Conservation (phyloP, 139 green algal genomes). For the Tetradesmus lagerheimii region DNA sequence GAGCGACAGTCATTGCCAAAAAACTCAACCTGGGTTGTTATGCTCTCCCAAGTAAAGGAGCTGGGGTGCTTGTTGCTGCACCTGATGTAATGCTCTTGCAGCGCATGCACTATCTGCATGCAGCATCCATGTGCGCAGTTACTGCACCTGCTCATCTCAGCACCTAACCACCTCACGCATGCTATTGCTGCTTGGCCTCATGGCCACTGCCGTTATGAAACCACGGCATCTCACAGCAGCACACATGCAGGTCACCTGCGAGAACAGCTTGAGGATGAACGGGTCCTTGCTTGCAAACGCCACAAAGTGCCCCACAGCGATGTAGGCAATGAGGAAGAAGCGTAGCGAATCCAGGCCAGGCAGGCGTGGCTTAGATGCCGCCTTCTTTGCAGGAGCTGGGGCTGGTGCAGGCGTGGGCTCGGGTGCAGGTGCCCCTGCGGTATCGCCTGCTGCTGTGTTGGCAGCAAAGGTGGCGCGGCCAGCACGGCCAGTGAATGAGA, state of each 20-base stretch:
- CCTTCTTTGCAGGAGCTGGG: slow-evolving; percentile 2
- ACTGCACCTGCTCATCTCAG: too few relatives aligned
- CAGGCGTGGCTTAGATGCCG: slow-evolving; percentile 39
- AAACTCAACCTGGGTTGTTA: too few relatives aligned
- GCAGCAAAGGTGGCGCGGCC: background rate
- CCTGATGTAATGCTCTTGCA: too few relatives aligned
- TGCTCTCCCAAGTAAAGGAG: too few relatives aligned
- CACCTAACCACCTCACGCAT: too few relatives aligned
- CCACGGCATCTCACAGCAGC: background rate
- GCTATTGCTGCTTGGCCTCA: too few relatives aligned
- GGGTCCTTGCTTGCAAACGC: slow-evolving; percentile 40
- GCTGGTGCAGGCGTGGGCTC: background rate
- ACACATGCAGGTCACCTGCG: background rate
- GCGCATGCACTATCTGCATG: too few relatives aligned
- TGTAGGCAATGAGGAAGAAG: slow-evolving; percentile 53
- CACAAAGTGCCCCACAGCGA: slow-evolving; percentile 47
- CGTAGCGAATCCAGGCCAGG: slow-evolving; percentile 43
- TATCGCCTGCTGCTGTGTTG: background rate
- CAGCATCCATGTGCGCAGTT: too few relatives aligned
- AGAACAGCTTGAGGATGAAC: slow-evolving; percentile 46
- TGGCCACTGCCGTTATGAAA: too few relatives aligned
- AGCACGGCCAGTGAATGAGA: background rate
- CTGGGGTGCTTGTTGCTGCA: too few relatives aligned
- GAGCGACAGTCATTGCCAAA: background rate
- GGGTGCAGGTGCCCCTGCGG: background rate